Percentiles rank a stretch among this genome's conserved stretches.
phyloP scores from a whole-genome alignment of 2,329 filamentous ascomycete species.

The Penicillium sp. region DNA sequence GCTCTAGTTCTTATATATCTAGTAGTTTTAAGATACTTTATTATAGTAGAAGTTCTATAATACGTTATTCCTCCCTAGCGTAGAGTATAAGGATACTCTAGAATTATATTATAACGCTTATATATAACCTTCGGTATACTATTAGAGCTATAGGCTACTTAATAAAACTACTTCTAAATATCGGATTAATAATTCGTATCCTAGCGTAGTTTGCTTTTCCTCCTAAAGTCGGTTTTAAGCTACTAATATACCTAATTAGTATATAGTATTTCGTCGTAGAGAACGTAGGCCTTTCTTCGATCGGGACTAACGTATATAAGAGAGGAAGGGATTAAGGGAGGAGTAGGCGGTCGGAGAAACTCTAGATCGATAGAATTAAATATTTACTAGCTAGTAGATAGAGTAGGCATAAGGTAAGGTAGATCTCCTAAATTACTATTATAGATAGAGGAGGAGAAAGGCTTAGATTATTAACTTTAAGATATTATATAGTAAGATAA shows the following conservation, averaged over 20 bases:
- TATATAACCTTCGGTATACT: constrained; percentile 3
- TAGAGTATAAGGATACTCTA: constrained; percentile 1
- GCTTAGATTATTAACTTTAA: no score
- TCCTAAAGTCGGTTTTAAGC: constrained; percentile 4
- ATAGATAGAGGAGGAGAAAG: no score
- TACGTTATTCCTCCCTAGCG: background rate
- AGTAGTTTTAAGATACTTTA: background rate
- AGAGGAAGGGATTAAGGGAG: background rate
- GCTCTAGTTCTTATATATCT: background rate
- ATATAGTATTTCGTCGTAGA: constrained; percentile 9
- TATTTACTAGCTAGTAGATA: background rate
- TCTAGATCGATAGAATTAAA: background rate
- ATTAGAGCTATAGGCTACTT: background rate
- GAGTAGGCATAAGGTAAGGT: background rate
- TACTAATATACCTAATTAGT: constrained; percentile 7
- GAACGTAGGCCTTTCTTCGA: constrained; percentile 5
- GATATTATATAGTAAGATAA: no score
- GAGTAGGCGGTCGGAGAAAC: background rate
- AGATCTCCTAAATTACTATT: no score
- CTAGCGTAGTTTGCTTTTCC: constrained; percentile 6
- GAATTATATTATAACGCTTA: background rate
- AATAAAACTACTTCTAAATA: background rate
- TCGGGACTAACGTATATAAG: constrained; percentile 4
- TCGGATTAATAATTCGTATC: background rate
- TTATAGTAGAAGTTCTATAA: background rate